Conservation (phyloP, 2,329 filamentous ascomycete species). For the Mycosphaerella arachidis region DNA sequence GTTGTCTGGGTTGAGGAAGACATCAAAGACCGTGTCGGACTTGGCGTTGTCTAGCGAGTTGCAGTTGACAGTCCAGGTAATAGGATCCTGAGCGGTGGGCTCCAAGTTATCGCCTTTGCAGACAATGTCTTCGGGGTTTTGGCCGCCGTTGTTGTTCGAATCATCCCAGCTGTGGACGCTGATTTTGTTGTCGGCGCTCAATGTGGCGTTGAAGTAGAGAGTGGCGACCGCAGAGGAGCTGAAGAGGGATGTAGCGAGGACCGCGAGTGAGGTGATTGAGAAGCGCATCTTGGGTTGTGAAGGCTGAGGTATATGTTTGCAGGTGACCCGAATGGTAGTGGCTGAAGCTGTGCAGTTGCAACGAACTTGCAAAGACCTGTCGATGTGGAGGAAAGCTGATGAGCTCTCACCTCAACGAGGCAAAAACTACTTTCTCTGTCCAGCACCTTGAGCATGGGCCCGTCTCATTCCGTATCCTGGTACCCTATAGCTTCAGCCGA, state of each 20-base stretch:
- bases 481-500: not conserved
- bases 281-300: not conserved
- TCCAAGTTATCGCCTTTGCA: slow-evolving; percentile 11
- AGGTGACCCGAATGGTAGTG: not conserved
- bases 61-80: slow-evolving; percentile 15
- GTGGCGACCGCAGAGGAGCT: slow-evolving; percentile 6
- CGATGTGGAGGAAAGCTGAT: not conserved
- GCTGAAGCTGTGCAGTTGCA: not conserved
- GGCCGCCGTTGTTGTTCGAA: slow-evolving; percentile 16
- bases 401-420: not conserved
- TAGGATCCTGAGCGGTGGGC: not conserved
- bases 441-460: not conserved
- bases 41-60: slow-evolving; percentile 9
- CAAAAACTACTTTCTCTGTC: not conserved
- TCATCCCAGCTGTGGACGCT: slow-evolving; percentile 19
- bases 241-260: slow-evolving; percentile 11
- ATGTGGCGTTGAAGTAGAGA: slow-evolving; percentile 19
- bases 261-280: not conserved
- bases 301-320: not conserved
- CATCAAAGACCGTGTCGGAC: slow-evolving; percentile 16
- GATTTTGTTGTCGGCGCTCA: slow-evolving; percentile 11
- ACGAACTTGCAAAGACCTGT: not conserved
- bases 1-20: slow-evolving; percentile 15
- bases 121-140: slow-evolving; percentile 16
- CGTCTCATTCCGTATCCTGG: not conserved